These are phyloP conservation scores for Yarrowia sp. DNA, from an alignment of 805 yeast genomes.

Conservation along the genomic window DNA sequence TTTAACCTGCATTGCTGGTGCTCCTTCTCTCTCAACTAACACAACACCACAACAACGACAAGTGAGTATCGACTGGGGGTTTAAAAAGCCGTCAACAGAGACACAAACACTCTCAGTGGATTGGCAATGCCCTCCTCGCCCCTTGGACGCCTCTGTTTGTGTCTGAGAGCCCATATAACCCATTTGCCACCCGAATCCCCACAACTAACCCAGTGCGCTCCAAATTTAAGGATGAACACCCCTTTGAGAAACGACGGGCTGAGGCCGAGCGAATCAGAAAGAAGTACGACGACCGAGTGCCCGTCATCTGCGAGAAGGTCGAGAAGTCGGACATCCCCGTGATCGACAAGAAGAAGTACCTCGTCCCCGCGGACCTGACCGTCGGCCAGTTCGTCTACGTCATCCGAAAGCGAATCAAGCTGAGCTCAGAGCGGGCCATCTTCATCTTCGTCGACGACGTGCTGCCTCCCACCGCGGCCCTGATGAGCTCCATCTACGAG, in stretches of 20 bases:
- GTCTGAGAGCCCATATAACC: not conserved
- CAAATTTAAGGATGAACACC: conserved; percentile 91
- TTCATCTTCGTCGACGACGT: conserved; percentile 96
- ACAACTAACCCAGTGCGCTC: conserved; percentile 62
- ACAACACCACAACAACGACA: conserved; percentile 21
- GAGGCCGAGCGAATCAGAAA: conserved; percentile 89
- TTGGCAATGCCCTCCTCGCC: too few relatives aligned
- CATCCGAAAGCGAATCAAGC: conserved; percentile 89
- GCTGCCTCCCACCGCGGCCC: conserved; percentile 95
- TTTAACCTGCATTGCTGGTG: conserved; percentile 24
- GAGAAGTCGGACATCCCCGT: conserved; percentile 95
- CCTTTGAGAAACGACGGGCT: conserved; percentile 92
- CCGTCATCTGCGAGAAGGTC: conserved; percentile 95
- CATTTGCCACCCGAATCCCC: conserved; percentile 21
- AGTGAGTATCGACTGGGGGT: conserved; percentile 14
- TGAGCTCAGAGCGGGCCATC: conserved; percentile 96
- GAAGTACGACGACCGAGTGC: conserved; percentile 88
- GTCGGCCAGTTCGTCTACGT: conserved; percentile 99
- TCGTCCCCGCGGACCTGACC: conserved; percentile 93
- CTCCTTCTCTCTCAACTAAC: conserved; percentile 24
- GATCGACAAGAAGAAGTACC: conserved; percentile 93
- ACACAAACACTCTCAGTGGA: too few relatives aligned
- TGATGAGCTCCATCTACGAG: conserved; percentile 91
- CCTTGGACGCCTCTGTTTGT: not conserved
- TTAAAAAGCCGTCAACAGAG: too few relatives aligned